A percentile compares a stretch with the other conserved stretches of the same genome.
Conservation (phyloP, 441 rosid species). For the Bruguiera hainesii region DNA sequence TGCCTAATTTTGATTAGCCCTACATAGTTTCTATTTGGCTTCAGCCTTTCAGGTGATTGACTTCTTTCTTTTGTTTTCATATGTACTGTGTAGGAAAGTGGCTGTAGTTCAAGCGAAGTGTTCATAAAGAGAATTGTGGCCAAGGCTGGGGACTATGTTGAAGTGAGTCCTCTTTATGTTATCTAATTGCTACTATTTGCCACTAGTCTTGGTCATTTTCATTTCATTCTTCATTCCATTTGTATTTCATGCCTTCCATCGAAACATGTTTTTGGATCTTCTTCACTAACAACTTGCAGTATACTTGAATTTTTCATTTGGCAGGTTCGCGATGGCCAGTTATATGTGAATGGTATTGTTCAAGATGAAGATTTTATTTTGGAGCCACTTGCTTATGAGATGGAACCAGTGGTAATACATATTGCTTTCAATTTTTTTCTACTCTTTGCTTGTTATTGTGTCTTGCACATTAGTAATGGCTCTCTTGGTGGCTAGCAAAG, state of each 20-base stretch:
- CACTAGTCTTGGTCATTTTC: slow-evolving; percentile 12
- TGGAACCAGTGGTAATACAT: slow-evolving; percentile 72
- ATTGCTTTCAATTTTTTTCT: not conserved
- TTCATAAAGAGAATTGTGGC: slow-evolving; percentile 90
- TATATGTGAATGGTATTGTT: slow-evolving; percentile 67
- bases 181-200: slow-evolving; percentile 18
- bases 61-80: slow-evolving; percentile 12
- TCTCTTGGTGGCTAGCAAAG: not conserved
- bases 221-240: not conserved
- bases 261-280: not conserved
- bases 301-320: not conserved
- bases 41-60: slow-evolving; percentile 13
- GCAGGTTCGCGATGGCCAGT: slow-evolving; percentile 77
- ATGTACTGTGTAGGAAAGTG: slow-evolving; percentile 52
- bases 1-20: not conserved
- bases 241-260: not conserved
- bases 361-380: slow-evolving; percentile 68
- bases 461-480: not conserved
- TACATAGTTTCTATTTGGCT: not conserved
- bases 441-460: not conserved
- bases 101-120: slow-evolving; percentile 77
- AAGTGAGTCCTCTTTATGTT: slow-evolving; percentile 42
- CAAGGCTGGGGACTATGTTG: slow-evolving; percentile 82
- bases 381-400: slow-evolving; percentile 80
- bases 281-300: not conserved